Evolutionary conservation across 352 stramenopile species (phyloP).

Genomic region (Phytophthora sp.): DNA sequence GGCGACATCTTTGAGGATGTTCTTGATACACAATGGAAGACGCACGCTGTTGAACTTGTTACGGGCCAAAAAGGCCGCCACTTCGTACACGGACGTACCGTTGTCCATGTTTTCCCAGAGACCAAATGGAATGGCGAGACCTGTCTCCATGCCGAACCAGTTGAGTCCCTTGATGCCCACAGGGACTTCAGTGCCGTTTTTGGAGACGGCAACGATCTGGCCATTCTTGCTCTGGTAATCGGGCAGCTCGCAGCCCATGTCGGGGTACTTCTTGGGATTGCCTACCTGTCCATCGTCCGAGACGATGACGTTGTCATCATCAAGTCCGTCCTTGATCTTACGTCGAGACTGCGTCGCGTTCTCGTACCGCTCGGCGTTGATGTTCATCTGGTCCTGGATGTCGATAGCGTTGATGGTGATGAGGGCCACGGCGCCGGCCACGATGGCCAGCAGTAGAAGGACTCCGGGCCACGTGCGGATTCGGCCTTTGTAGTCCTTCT

Average conservation of each 20-base stretch:
- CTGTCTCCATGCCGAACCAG: conserved; percentile 84
- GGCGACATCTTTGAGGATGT: conserved; percentile 48
- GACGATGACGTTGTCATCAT: conserved; percentile 39
- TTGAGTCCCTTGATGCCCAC: conserved; percentile 73
- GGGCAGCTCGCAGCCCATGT: conserved; percentile 58
- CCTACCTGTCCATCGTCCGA: conserved; percentile 59
- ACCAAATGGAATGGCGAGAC: conserved; percentile 62
- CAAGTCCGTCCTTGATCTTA: conserved; percentile 54
- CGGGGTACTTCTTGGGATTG: conserved; percentile 63
- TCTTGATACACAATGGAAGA: conserved; percentile 61
- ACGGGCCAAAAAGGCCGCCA: conserved; percentile 60
- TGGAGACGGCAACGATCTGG: conserved; percentile 46
- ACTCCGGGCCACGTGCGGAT: conserved; percentile 70
- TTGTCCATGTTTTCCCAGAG: conserved; percentile 78
- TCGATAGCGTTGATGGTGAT: conserved; percentile 59
- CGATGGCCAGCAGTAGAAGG: conserved; percentile 53
- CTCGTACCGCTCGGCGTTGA: conserved; percentile 38
- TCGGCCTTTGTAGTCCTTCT: conserved; percentile 73
- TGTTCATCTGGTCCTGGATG: conserved; percentile 31
- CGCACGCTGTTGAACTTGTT: conserved; percentile 84
- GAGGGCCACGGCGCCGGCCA: conserved; percentile 43
- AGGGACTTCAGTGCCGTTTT: conserved; percentile 62
- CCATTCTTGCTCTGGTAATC: conserved; percentile 74
- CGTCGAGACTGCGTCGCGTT: conserved; percentile 31
- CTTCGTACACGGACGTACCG: conserved; percentile 69